Evolutionary conservation across 208 protist species (phyloP).

Genomic region (Lotmaria passim): DNA sequence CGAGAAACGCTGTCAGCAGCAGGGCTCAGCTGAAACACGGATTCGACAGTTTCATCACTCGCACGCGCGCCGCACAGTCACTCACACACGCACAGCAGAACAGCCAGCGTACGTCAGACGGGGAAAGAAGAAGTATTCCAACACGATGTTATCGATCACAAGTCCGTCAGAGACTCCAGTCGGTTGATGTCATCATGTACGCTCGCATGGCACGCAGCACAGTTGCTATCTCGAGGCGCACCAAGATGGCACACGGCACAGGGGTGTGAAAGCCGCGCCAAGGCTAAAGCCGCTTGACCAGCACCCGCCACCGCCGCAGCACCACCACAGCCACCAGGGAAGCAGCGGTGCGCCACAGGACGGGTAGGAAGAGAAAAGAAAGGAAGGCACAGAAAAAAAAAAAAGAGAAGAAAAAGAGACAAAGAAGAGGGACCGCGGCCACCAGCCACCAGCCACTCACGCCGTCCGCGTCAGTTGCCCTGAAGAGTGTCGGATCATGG

Average conservation of each 20-base stretch:
- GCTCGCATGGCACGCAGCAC: not conserved
- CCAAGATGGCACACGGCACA: conserved; percentile 40
- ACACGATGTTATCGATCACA: conserved; percentile 27
- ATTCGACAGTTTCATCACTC: conserved; percentile 55
- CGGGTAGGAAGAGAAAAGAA: not conserved
- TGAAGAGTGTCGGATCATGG: conserved; percentile 27
- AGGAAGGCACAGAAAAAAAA: too few relatives aligned
- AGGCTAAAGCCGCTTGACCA: conserved; percentile 36
- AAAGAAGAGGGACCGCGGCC: too few relatives aligned
- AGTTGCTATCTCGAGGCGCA: conserved; percentile 30
- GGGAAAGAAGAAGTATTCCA: conserved; percentile 32
- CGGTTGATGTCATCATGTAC: conserved; percentile 37
- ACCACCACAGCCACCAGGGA: too few relatives aligned
- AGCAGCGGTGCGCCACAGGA: too few relatives aligned
- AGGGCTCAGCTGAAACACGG: conserved; percentile 53
- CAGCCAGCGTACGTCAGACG: conserved; percentile 18
- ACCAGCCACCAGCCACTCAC: not conserved
- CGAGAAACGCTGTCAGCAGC: conserved; percentile 39
- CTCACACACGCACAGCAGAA: not conserved
- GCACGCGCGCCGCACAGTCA: conserved; percentile 1
- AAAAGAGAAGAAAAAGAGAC: too few relatives aligned
- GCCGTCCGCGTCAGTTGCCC: conserved; percentile 20
- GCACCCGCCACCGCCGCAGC: not conserved
- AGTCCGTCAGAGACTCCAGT: conserved; percentile 38
- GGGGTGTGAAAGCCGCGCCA: conserved; percentile 37